Base-by-base conservation (phyloP, 768 basidiomycete species). In the Leccinum broughii region DNA sequence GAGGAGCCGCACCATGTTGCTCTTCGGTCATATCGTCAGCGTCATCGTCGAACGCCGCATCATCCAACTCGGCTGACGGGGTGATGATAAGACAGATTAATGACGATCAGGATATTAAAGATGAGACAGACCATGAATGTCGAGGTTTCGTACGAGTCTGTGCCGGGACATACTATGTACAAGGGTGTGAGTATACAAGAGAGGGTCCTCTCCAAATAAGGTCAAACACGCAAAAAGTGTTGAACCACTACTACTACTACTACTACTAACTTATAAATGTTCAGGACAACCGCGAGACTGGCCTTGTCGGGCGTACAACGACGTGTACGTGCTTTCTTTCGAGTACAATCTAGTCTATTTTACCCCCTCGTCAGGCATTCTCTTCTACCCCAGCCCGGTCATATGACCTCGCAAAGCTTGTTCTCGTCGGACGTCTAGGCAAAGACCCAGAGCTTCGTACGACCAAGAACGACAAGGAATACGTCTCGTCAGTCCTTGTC, bases 21-120 rank as follows among this genome's bases (percentile, higher is more conserved):
- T 94, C 91, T 44, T 84, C 80, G n/a, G 89, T 88, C 78, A 95
- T 81, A 28, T 89, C 86, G 51, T 88, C 89, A n/a, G 81, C 88
- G 39, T 85, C 90, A 68, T 92, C 89, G 22, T 86, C 89, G 54
- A 92, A 75, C 13, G 84, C 85, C 65, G 88, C 86, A 66, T 95
- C 94, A 51, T 94, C 88, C 64, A 95, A 81, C 76, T 93, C 95
- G 72, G 88, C 95, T 94, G 66, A n/a, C 62, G 30, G 51, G 24
- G 13, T 24, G 46, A 53, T 11, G 60, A 10, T 57, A 56, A 59
- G 52, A 53, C 39, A 28, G 2, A 57, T 13, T 35, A 2, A 13
- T 17, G 13, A 34, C 35, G 30, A 4, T 2, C 17, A 2, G 4
- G 13, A 44, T 55, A 52, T 3, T 1, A 54, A 53, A 53, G 11